Evolutionary conservation across 371 early-diverging fungal genomes (phyloP), one percentile per base, ranked within the genome.

Genomic region (Parasitella parasitica): DNA sequence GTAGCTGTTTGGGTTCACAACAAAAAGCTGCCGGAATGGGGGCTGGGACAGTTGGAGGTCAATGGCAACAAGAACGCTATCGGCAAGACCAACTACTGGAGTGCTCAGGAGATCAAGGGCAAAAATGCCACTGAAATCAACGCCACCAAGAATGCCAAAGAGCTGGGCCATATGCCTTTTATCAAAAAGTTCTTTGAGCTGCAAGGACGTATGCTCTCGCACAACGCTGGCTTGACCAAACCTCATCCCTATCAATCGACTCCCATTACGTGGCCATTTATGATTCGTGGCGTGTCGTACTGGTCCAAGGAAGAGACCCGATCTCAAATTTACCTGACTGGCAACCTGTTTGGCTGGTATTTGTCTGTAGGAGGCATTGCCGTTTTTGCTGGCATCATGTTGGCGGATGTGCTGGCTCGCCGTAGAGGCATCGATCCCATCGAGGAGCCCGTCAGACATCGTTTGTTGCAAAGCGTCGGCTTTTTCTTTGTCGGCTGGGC

Each of bases 281-380:
- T 96, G 46, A 63, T 80, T 24, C 90, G 94, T 38, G 98, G 98
- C 28, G 91, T 97, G 18, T 94, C 94, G 6, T 98, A 95, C 81
- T 98, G 98, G 98, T 94, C 89, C 2, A 78, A 88, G 41, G 73
- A 80, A 36, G 71, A 66, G 3, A 82, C 80, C 5, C 81, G 82
- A 22, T 73, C 82, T 55, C 97, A 98, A 71, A 96, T 99, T 61
- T 99, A 99, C 72, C 80, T 99, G 73, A 76, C 99, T 36, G 98
- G 98, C 12, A 99, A 99, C 80, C 92, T 99, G 0, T 62, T 95
- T 52, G 89, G 92, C 6, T 99, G 98, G 97, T 98, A 95, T 89
- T 46, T 90, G 8, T 76, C 80, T 61, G 57, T 86, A 65, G 66
- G 76, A 34, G 66, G 83, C 61, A 52, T 86, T 30, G 77, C 91